Base-by-base conservation (phyloP, 1,284 basidiomycete genomes). In the Austroboletus niveus region DNA sequence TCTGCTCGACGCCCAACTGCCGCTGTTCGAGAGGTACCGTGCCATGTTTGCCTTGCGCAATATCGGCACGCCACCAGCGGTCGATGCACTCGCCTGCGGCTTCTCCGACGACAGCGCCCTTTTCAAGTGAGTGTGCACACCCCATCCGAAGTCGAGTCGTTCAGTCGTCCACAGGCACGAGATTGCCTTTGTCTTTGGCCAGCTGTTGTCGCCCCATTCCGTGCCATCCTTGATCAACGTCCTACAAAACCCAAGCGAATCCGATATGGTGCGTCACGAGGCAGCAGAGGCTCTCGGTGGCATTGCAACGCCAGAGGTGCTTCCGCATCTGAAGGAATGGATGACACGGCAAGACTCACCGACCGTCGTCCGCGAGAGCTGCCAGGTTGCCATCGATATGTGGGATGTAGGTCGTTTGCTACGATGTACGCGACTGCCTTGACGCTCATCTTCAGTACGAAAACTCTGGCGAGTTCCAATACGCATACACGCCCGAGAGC, bases 31-130 rank as follows among this genome's bases (percentile, higher is more conserved):
- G 60, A 85, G 97, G 35, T 99, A 99, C 69, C 85, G 97, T 14
- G 96, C 97, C 40, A 99, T 99, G 97, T 99, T 99, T 68, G 90
- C 92, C 1, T 79, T 99, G 43, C 85, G 97, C 29, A 95, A 98
- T 70, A 89, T 93, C 45, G 92, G 92, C 29, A 87, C 87, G 0
- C 73, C 81, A 7, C 75, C 75, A 10, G 95, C 96, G 0, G 89
- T 99, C 11, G 83, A 93, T 57, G 94, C 95, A 2, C 85, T 99
- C 15, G 93, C 94, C 0, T 82, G 84, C 36, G 96, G 95, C 0
- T 95, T 99, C 69, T 69, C 75, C 17, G 93, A 98, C 60, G 81
- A 85, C 48, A 92, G 89, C 55, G 92, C 89, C 2, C 75, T 98
- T 22, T 98, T 98, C 85, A 92, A 94, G 91, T 93, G 58, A 57